phyloP scores from a whole-genome alignment of 2,329 filamentous ascomycete species.

The Ophiocordyceps camponoti-floridani region DNA sequence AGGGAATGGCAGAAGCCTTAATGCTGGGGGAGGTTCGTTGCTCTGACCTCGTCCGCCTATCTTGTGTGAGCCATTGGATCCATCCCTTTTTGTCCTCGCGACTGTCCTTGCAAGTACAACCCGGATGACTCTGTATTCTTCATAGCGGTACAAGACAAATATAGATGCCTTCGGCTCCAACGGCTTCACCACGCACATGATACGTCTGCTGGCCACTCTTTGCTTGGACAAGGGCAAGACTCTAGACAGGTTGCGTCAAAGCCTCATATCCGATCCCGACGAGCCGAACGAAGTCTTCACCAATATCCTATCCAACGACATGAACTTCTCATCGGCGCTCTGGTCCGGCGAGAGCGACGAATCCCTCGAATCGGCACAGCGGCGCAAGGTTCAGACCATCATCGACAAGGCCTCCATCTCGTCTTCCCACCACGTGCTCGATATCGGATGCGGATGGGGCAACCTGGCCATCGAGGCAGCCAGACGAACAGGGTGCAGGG shows the following conservation, averaged over 20 bases:
- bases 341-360: slow-evolving; percentile 20
- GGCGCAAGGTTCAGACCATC: slow-evolving; percentile 48
- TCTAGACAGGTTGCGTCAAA: slow-evolving; percentile 1
- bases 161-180: neutral
- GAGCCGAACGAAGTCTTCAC: slow-evolving; percentile 3
- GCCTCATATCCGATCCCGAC: slow-evolving; percentile 4
- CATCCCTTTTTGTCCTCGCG: no score
- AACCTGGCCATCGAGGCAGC: slow-evolving; percentile 54
- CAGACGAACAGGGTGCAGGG: slow-evolving; percentile 42
- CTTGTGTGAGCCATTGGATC: slow-evolving; percentile 1
- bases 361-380: slow-evolving; percentile 44
- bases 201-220: neutral
- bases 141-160: neutral
- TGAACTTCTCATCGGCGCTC: slow-evolving; percentile 5
- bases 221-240: slow-evolving; percentile 1
- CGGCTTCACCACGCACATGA: neutral
- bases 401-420: slow-evolving; percentile 46
- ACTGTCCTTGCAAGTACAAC: no score
- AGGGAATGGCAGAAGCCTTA: slow-evolving; percentile 5
- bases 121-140: neutral
- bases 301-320: slow-evolving; percentile 3
- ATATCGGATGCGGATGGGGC: slow-evolving; percentile 62
- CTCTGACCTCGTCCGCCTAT: slow-evolving; percentile 2
- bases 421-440: slow-evolving; percentile 46
- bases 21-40: slow-evolving; percentile 4